Base-by-base conservation (phyloP, 345 rosid species). In the Dovyalis caffra region DNA sequence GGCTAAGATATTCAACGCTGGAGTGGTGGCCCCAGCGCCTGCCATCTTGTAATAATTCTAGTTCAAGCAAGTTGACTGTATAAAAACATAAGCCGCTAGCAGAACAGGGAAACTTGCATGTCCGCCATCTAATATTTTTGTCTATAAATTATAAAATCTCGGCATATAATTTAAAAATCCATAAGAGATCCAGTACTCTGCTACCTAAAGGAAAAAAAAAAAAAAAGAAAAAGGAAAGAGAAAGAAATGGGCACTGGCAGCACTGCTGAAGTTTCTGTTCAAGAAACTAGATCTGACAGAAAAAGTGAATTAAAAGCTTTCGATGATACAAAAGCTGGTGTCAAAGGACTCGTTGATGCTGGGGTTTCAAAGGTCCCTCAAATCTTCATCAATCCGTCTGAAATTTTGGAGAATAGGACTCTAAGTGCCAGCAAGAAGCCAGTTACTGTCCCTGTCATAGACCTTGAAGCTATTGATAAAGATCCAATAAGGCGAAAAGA, bases 261-360 rank as follows among this genome's bases (percentile, higher is more conserved):
- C 20, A 11, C 10, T 32, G n/a, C 68, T 32, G 68, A 32, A 18
- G 20, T 16, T 32, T 18, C n/a, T 31, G 68, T 33, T 64, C 68
- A 64, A 64, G 38, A 31, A 31, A 28, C 28, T 29, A 32, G 21
- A 5, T 26, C 21, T 40, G 78, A 75, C 35, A 64, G 67, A 14
- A 5, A 14, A 16, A 40, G 65, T 40, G 72, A 67, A 11, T 32
- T 75, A 18, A 62, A 76, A 35, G 74, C 79, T 60, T 76, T 76
- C 47, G 79, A 76, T 34, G 78, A 60, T 10, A 68, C 74, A 31
- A 76, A 69, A 47, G 73, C 74, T 26, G 74, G 78, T 21, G 78
- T 76, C 23, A 69, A 76, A 47, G 78, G 78, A 69, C 78, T 76
- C 7, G 74, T 69, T 8, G 79, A 76, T 51, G 45, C 79, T 6